These are phyloP conservation scores for Ogataea corticis DNA, from an alignment of 805 yeast species.

Conservation along the genomic window DNA sequence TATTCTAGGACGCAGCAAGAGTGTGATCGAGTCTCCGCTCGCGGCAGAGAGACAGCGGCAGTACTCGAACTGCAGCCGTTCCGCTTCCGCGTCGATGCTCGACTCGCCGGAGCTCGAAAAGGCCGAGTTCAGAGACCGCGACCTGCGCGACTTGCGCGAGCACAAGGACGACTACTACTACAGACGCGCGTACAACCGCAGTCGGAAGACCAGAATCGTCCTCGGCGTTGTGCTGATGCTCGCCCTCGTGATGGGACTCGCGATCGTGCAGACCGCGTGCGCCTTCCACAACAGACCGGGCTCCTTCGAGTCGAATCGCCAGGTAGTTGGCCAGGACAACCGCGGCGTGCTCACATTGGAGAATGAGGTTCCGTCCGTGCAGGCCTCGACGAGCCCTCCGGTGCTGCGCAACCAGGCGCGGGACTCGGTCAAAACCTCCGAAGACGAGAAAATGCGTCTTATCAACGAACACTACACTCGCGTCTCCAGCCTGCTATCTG, in stretches of 20 bases:
- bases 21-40: constrained; percentile 13
- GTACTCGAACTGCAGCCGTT: constrained; percentile 7
- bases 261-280: constrained; percentile 9
- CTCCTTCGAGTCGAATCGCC: neutral
- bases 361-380: constrained; percentile 4
- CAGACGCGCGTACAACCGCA: constrained; percentile 5
- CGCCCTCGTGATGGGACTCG: constrained; percentile 10
- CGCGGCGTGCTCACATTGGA: neutral
- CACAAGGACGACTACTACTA: neutral
- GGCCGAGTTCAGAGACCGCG: constrained; percentile 1
- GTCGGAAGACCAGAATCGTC: constrained; percentile 6
- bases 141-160: neutral
- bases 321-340: neutral
- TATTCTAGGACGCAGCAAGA: constrained; percentile 8
- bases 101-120: constrained; percentile 14
- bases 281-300: constrained; percentile 4
- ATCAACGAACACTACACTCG: constrained; percentile 14
- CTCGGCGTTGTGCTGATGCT: constrained; percentile 6
- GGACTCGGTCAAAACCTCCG: constrained; percentile 2
- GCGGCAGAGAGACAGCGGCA: constrained; percentile 19
- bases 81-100: too few species aligned
- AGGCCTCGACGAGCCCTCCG: neutral
- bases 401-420: constrained; percentile 1
- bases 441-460: constrained; percentile 9
- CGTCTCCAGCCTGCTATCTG: constrained; percentile 13